Evolutionary conservation across 371 early-diverging fungal genomes (phyloP).

Genomic region (Mucor irregularis): DNA sequence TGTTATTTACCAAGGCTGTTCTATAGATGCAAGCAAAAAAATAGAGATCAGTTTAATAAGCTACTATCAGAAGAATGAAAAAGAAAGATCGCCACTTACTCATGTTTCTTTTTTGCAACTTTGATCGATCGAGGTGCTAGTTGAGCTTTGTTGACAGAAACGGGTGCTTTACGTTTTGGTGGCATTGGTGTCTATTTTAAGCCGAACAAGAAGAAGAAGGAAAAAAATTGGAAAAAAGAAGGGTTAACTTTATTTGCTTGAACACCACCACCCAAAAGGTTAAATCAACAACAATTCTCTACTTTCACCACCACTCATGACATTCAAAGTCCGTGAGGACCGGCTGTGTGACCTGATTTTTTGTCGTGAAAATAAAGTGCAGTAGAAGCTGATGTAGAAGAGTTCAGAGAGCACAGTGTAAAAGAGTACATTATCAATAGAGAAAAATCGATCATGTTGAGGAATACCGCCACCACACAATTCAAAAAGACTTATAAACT

Average conservation of each 20-base stretch:
- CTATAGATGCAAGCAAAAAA: slow-evolving; percentile 1
- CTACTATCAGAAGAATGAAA: not conserved
- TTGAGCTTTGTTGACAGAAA: not conserved
- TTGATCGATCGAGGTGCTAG: slow-evolving; percentile 5
- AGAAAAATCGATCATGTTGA: too few relatives aligned
- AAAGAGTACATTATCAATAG: too few relatives aligned
- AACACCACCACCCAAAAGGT: too few relatives aligned
- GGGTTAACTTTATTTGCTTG: too few relatives aligned
- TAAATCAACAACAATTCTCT: not conserved
- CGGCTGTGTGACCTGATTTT: too few relatives aligned
- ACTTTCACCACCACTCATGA: too few relatives aligned
- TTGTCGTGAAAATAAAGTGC: too few relatives aligned
- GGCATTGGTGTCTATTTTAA: slow-evolving; percentile 17
- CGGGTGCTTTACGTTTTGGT: slow-evolving; percentile 23
- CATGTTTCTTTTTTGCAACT: not conserved
- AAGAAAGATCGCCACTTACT: not conserved
- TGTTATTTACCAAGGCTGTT: not conserved
- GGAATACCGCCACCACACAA: too few relatives aligned
- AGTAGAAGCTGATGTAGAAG: too few relatives aligned
- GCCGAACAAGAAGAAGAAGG: not conserved
- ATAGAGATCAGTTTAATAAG: not conserved
- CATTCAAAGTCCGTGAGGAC: too few relatives aligned
- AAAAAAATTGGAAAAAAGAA: not conserved
- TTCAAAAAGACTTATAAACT: too few relatives aligned
- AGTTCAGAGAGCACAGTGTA: too few relatives aligned